Percentiles rank a stretch among this genome's conserved stretches.
Conservation (phyloP, 2,329 filamentous ascomycete genomes). For the Fusarium sp. region DNA sequence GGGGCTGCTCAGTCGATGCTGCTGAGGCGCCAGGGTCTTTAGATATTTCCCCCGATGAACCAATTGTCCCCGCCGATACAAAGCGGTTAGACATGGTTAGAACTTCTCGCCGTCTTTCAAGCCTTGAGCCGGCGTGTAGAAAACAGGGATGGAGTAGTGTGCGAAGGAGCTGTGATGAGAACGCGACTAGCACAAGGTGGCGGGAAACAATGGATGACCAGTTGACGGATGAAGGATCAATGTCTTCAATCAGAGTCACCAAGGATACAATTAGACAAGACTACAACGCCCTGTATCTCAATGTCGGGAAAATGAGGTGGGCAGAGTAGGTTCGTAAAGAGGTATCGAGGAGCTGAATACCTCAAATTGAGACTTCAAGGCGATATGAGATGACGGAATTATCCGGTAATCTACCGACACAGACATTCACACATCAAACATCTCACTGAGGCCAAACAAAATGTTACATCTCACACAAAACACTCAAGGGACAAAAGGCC, state of each 20-base stretch:
- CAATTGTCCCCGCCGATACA: constrained; percentile 62
- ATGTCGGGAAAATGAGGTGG: not conserved
- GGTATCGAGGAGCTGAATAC: not conserved
- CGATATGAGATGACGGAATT: not conserved
- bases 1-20: constrained; percentile 18
- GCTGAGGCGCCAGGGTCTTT: constrained; percentile 30
- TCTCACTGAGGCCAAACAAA: not conserved
- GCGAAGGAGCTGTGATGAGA: not conserved
- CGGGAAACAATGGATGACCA: not conserved
- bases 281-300: not conserved
- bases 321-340: not conserved
- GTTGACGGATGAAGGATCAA: not conserved
- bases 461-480: not conserved
- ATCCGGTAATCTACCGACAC: constrained; percentile 27
- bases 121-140: not conserved
- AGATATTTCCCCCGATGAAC: constrained; percentile 37
- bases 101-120: not conserved
- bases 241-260: not conserved
- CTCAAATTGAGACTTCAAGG: not conserved
- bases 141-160: not conserved
- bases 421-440: not conserved
- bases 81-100: constrained; percentile 61
- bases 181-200: not conserved
- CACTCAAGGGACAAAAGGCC: not conserved
- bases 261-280: not conserved